These are phyloP conservation scores for Dissophora ornata DNA, from an alignment of 192 early-diverging fungal genomes.

Conservation along the genomic window DNA sequence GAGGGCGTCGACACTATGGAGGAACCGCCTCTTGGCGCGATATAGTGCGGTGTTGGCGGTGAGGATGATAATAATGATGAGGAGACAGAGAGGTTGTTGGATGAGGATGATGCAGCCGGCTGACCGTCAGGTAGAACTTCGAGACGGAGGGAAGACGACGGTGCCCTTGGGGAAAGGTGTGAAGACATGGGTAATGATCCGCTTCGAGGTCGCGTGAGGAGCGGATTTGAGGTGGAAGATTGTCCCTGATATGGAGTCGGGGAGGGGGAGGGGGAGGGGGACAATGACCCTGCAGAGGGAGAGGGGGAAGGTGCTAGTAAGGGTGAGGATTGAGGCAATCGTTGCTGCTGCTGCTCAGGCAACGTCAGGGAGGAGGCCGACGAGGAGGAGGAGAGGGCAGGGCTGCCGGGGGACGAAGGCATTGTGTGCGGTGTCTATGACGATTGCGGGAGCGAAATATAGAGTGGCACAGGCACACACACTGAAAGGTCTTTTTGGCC, in stretches of 20 bases:
- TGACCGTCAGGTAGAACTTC: slow-evolving; percentile 39
- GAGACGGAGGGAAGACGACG: slow-evolving; percentile 34
- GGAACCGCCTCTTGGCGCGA: slow-evolving; percentile 12
- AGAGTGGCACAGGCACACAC: too few relatives aligned
- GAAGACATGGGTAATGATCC: slow-evolving; percentile 46
- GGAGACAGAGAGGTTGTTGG: neutral
- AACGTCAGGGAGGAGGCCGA: slow-evolving; percentile 7
- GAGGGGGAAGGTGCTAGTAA: neutral
- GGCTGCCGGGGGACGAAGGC: neutral
- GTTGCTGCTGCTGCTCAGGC: slow-evolving; percentile 5
- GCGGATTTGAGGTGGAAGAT: slow-evolving; percentile 5
- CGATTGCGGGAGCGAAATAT: too few relatives aligned
- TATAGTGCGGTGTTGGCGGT: slow-evolving; percentile 9
- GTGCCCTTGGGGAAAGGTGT: slow-evolving; percentile 5
- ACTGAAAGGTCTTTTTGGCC: too few relatives aligned
- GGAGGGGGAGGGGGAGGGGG: slow-evolving; percentile 3
- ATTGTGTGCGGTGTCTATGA: too few relatives aligned
- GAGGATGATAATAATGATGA: slow-evolving; percentile 8
- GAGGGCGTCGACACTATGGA: slow-evolving; percentile 32
- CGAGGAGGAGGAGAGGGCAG: slow-evolving; percentile 14
- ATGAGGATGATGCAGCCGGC: neutral
- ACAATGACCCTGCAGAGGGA: neutral
- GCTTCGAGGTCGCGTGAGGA: slow-evolving; percentile 43
- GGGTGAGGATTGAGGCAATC: neutral
- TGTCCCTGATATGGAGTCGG: slow-evolving; percentile 1